A percentile compares a stretch with the other conserved stretches of the same genome.
Conservation (phyloP, 345 rosid species). For the Aquilaria sinensis region DNA sequence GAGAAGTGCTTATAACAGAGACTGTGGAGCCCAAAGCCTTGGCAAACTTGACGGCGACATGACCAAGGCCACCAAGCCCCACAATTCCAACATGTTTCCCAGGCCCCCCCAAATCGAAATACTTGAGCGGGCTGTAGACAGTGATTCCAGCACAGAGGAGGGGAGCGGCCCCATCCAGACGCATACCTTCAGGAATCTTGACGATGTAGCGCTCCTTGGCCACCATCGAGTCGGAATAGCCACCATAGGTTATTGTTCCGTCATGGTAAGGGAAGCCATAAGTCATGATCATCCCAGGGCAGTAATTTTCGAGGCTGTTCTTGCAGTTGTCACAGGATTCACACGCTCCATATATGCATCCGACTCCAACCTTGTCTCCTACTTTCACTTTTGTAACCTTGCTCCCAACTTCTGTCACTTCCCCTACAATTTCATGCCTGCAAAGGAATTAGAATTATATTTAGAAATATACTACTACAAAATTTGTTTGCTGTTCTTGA, state of each 20-base stretch:
- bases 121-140: conserved; percentile 59
- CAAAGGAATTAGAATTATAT: neutral
- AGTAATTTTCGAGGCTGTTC: conserved; percentile 48
- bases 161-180: conserved; percentile 53
- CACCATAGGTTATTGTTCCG: conserved; percentile 50
- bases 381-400: conserved; percentile 47
- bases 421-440: conserved; percentile 55
- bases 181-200: conserved; percentile 40
- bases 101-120: conserved; percentile 28
- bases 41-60: conserved; percentile 45
- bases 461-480: too few species aligned
- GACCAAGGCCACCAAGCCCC: conserved; percentile 53
- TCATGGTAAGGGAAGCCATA: conserved; percentile 30
- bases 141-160: conserved; percentile 73
- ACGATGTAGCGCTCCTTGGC: conserved; percentile 46
- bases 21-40: conserved; percentile 44
- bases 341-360: conserved; percentile 48
- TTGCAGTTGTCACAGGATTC: conserved; percentile 38
- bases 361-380: conserved; percentile 57
- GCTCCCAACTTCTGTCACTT: conserved; percentile 43
- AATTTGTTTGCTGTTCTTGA: too few species aligned
- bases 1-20: conserved; percentile 43
- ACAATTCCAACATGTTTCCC: conserved; percentile 38
- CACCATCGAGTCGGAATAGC: conserved; percentile 49
- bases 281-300: conserved; percentile 29